Percentiles rank a stretch among this genome's conserved stretches.
Conservation (phyloP, 2,329 filamentous ascomycete genomes). For the Aspergillus viridinutans region DNA sequence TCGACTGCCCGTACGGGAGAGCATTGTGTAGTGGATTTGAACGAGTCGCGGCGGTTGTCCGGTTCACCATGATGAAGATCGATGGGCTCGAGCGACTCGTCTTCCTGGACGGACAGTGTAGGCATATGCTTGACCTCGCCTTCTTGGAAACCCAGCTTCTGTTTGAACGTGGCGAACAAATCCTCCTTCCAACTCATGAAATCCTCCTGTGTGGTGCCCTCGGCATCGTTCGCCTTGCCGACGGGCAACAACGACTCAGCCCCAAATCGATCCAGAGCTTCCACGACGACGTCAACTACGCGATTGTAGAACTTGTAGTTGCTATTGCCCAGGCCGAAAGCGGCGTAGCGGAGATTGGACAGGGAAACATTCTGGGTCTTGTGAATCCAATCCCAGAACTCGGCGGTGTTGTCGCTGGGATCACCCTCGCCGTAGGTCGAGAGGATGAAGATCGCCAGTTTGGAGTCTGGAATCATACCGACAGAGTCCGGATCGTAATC, state of each 20-base stretch:
- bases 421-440: conserved; percentile 95
- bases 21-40: conserved; percentile 47
- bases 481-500: conserved; percentile 91
- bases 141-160: conserved; percentile 77
- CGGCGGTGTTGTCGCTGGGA: conserved; percentile 90
- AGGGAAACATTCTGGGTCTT: conserved; percentile 69
- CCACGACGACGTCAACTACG: conserved; percentile 82
- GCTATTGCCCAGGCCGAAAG: conserved; percentile 91
- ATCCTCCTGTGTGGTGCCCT: conserved; percentile 93
- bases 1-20: conserved; percentile 78
- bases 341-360: conserved; percentile 68
- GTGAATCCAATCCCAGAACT: conserved; percentile 83
- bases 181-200: conserved; percentile 95
- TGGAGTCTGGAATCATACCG: conserved; percentile 73
- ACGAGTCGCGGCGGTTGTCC: conserved; percentile 66
- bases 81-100: conserved; percentile 64
- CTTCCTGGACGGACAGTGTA: conserved; percentile 69
- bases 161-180: conserved; percentile 76
- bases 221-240: conserved; percentile 88
- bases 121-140: conserved; percentile 87
- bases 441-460: conserved; percentile 83
- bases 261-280: conserved; percentile 69
- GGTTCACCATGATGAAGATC: conserved; percentile 86
- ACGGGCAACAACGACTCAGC: conserved; percentile 72
- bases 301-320: conserved; percentile 97